These are phyloP conservation scores for Candida fluviatilis DNA, from an alignment of 805 yeast species.

Conservation along the genomic window DNA sequence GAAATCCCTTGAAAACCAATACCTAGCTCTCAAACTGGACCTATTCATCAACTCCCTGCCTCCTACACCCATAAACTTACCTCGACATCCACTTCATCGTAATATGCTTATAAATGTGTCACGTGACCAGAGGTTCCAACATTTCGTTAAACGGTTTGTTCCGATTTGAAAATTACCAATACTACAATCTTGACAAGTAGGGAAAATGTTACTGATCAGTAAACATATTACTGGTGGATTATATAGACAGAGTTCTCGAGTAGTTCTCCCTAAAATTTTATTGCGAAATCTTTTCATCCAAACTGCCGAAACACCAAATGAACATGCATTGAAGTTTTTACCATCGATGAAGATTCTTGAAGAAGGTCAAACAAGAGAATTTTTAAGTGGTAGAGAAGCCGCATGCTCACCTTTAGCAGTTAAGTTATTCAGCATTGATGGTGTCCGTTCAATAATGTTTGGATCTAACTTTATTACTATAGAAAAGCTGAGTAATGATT, in stretches of 20 bases:
- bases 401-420: slow-evolving; percentile 71
- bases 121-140: too few relatives aligned
- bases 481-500: slow-evolving; percentile 51
- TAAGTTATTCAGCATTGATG: slow-evolving; percentile 70
- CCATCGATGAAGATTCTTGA: slow-evolving; percentile 68
- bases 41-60: too few relatives aligned
- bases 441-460: slow-evolving; percentile 70
- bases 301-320: slow-evolving; percentile 83
- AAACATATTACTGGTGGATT: not conserved
- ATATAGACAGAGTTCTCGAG: not conserved
- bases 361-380: slow-evolving; percentile 67
- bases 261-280: not conserved
- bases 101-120: too few relatives aligned
- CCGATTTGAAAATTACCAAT: too few relatives aligned
- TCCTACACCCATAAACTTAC: too few relatives aligned
- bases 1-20: too few relatives aligned
- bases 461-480: slow-evolving; percentile 83
- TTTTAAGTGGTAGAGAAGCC: slow-evolving; percentile 72
- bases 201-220: slow-evolving; percentile 1
- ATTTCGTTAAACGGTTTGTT: too few relatives aligned
- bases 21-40: too few relatives aligned
- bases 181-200: not conserved
- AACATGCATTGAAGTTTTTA: slow-evolving; percentile 76
- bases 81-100: too few relatives aligned
- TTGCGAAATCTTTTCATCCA: slow-evolving; percentile 55